Base-by-base conservation (phyloP, 768 basidiomycete species). In the Tricholoma furcatifolium region DNA sequence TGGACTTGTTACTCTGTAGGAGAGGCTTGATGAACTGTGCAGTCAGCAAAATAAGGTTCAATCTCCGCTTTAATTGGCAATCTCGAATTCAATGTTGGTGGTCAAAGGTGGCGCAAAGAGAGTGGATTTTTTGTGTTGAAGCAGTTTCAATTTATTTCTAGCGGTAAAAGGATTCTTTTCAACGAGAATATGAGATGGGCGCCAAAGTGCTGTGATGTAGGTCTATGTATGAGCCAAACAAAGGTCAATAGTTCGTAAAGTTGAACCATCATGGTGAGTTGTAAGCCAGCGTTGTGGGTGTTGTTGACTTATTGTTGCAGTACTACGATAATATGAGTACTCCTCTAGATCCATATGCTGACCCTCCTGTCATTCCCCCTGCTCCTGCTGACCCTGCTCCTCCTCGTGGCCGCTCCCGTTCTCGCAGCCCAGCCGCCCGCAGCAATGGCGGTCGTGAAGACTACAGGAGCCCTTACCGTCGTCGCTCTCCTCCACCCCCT, bases 341-440 rank as follows among this genome's bases (percentile, higher is more conserved):
- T 4, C 70, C 78, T 30, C 82, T 85, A 17, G 90, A 92, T 73
- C 88, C 90, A 14, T 91, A 91, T 69, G 82, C 87, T 39, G 91
- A 92, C 66, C 86, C 87, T 30, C 81, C 85, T 36, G 78, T 81
- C 2, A 75, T 76, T 43, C 67, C 78, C 1, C 66, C 81, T 11
- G 70, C 79, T 9, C 62, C 80, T 27, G 70, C 80, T 24, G 80
- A 82, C 57, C 79, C 83, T 42, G 87, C 76, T 15, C 69, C 80
- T 10, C 62, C 81, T 34, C 80, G 88, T 53, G 84, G 84, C 43
- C 84, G 91, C 51, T 87, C 86, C 60, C 85, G 88, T 49, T 91
- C 90, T 20, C 81, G 87, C 58, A 88, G 87, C 62, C 82, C 87
- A 1, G 72, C 73, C 49, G 76, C 77, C 40, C 74, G 76, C 44